A percentile compares a stretch with the other conserved stretches of the same genome.
Evolutionary conservation across 108 stramenopile species (phyloP).

Genomic region (Cyclotella cryptica): DNA sequence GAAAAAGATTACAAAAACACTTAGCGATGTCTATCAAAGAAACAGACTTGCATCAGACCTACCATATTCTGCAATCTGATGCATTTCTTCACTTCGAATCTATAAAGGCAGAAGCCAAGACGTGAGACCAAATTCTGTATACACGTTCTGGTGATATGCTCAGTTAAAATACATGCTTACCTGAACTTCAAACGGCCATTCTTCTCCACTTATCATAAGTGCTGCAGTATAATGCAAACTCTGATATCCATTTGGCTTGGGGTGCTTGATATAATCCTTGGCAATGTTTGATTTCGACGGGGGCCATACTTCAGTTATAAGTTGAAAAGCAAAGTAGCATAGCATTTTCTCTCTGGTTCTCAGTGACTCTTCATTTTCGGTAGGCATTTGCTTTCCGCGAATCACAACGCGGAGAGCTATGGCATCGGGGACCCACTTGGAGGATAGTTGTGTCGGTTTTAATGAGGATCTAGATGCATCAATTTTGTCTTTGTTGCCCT

Average conservation of each 20-base stretch:
- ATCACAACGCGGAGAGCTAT: slow-evolving; percentile 79
- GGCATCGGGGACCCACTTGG: slow-evolving; percentile 66
- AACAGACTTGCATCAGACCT: neutral
- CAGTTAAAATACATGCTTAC: neutral
- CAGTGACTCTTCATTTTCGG: slow-evolving; percentile 57
- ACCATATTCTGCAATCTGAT: slow-evolving; percentile 78
- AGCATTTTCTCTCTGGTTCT: slow-evolving; percentile 67
- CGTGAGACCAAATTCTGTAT: neutral
- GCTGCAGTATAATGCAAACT: slow-evolving; percentile 87
- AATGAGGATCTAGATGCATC: slow-evolving; percentile 6
- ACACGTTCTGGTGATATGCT: neutral
- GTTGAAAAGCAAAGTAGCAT: slow-evolving; percentile 75
- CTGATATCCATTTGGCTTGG: slow-evolving; percentile 94
- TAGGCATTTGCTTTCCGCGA: slow-evolving; percentile 38
- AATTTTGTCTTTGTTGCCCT: neutral
- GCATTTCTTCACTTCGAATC: slow-evolving; percentile 88
- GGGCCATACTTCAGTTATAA: slow-evolving; percentile 67
- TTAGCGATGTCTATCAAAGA: neutral
- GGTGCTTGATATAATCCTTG: slow-evolving; percentile 89
- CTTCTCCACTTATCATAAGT: slow-evolving; percentile 53
- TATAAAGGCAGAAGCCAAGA: neutral
- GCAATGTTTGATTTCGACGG: slow-evolving; percentile 50
- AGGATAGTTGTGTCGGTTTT: slow-evolving; percentile 17
- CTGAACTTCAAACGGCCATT: slow-evolving; percentile 89
- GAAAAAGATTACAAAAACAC: neutral